A percentile compares a stretch with the other conserved stretches of the same genome.
Conservation (phyloP, 1,284 basidiomycete species). For the Ganoderma leucocontextum region DNA sequence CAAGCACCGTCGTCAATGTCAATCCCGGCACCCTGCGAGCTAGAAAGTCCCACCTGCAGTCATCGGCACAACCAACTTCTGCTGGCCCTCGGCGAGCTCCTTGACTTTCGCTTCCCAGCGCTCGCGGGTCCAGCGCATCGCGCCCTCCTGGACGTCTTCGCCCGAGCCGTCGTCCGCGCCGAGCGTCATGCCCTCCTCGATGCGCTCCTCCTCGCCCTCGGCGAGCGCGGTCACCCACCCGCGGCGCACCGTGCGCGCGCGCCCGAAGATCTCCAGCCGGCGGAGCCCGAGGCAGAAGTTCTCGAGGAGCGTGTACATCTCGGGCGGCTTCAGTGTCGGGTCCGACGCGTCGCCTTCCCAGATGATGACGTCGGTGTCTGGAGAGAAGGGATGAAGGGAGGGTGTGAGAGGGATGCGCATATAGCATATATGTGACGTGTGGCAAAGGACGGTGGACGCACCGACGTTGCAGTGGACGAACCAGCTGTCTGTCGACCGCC, state of each 20-base stretch:
- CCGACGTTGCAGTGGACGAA: slow-evolving; percentile 99
- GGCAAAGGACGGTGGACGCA: no score
- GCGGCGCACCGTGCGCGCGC: slow-evolving; percentile 73
- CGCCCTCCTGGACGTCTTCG: slow-evolving; percentile 46
- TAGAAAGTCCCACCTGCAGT: slow-evolving; percentile 50
- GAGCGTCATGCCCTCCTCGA: slow-evolving; percentile 48
- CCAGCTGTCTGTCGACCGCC: slow-evolving; percentile 91
- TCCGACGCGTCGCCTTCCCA: slow-evolving; percentile 90
- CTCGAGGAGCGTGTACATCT: slow-evolving; percentile 95
- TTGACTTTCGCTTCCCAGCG: slow-evolving; percentile 67
- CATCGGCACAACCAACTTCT: slow-evolving; percentile 71
- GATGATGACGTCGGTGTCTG: slow-evolving; percentile 94
- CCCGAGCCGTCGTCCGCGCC: slow-evolving; percentile 51
- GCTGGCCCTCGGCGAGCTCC: slow-evolving; percentile 54
- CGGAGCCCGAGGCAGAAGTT: slow-evolving; percentile 97
- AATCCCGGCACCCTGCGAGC: not conserved
- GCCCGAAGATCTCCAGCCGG: slow-evolving; percentile 91
- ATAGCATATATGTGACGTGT: no score
- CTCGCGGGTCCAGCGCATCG: slow-evolving; percentile 60
- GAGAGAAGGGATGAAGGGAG: not conserved
- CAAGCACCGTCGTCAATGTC: not conserved
- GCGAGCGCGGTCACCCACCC: slow-evolving; percentile 93
- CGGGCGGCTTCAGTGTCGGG: slow-evolving; percentile 88
- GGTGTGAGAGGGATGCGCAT: not conserved
- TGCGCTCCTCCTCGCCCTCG: slow-evolving; percentile 64